These are phyloP conservation scores for Posidonia australis DNA, from an alignment of 106 monocot species.

Conservation along the genomic window DNA sequence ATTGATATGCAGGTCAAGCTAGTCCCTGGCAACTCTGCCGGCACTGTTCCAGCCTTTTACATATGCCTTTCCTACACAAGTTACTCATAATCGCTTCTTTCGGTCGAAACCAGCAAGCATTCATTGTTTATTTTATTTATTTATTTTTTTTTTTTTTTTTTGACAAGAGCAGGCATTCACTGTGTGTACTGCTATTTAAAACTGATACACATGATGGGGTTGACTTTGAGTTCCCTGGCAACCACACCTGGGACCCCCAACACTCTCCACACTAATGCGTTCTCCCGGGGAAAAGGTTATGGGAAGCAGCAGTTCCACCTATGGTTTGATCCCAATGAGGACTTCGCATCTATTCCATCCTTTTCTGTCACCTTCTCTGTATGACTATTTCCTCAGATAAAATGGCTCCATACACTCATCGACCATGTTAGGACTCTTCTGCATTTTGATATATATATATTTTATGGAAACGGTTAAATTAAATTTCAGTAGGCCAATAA, in stretches of 20 bases:
- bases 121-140: neutral
- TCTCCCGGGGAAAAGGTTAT: slow-evolving; percentile 21
- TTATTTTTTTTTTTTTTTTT: too few relatives aligned
- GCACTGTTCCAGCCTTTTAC: slow-evolving; percentile 22
- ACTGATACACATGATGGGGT: slow-evolving; percentile 21
- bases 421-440: too few relatives aligned
- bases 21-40: slow-evolving; percentile 24
- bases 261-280: slow-evolving; percentile 25
- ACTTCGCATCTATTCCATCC: slow-evolving; percentile 25
- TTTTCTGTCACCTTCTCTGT: too few relatives aligned
- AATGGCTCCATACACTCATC: too few relatives aligned
- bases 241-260: slow-evolving; percentile 18
- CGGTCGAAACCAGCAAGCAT: neutral
- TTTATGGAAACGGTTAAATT: too few relatives aligned
- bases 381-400: too few relatives aligned
- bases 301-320: slow-evolving; percentile 24
- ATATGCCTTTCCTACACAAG: slow-evolving; percentile 6
- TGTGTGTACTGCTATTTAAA: neutral
- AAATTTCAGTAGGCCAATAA: too few relatives aligned
- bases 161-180: too few relatives aligned
- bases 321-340: slow-evolving; percentile 20
- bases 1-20: slow-evolving; percentile 30
- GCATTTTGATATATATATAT: too few relatives aligned
- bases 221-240: slow-evolving; percentile 27
- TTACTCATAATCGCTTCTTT: too few relatives aligned